A percentile compares a stretch with the other conserved stretches of the same genome.
Conservation (phyloP, 108 stramenopile species). For the Discostella stelligeroides region DNA sequence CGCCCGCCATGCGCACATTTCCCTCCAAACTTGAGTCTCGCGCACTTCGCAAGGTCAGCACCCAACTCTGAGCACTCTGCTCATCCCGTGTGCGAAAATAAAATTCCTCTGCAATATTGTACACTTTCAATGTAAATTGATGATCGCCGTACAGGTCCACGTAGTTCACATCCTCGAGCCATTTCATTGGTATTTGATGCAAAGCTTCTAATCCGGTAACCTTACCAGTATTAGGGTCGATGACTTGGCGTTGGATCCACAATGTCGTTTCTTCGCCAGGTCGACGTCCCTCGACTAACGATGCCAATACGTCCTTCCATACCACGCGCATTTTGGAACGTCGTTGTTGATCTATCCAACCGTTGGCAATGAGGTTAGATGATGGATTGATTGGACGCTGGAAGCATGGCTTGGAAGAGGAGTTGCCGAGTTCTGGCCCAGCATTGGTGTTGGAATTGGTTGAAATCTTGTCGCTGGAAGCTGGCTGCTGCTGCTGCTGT, state of each 20-base stretch:
- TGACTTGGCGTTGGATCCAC: constrained; percentile 88
- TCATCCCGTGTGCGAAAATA: constrained; percentile 74
- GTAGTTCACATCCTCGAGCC: constrained; percentile 71
- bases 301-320: constrained; percentile 87
- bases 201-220: constrained; percentile 75
- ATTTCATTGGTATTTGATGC: constrained; percentile 86
- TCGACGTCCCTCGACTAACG: constrained; percentile 71
- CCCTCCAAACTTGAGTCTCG: constrained; percentile 57
- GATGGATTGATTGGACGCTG: constrained; percentile 69
- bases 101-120: constrained; percentile 81
- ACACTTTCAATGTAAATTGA: constrained; percentile 79
- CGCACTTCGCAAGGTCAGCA: constrained; percentile 59
- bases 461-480: constrained; percentile 3
- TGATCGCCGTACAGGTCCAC: constrained; percentile 72
- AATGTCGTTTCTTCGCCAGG: constrained; percentile 86
- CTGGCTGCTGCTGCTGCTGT: constrained; percentile 17
- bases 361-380: constrained; percentile 79
- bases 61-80: constrained; percentile 76
- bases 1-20: constrained; percentile 20
- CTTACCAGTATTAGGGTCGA: constrained; percentile 55
- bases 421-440: neutral
- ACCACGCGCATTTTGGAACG: constrained; percentile 80
- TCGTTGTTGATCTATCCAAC: constrained; percentile 89
- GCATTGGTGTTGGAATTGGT: neutral
- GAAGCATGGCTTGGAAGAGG: constrained; percentile 60